Conservation (phyloP, 1,284 basidiomycete species). For the Ceratobasidium sp. region DNA sequence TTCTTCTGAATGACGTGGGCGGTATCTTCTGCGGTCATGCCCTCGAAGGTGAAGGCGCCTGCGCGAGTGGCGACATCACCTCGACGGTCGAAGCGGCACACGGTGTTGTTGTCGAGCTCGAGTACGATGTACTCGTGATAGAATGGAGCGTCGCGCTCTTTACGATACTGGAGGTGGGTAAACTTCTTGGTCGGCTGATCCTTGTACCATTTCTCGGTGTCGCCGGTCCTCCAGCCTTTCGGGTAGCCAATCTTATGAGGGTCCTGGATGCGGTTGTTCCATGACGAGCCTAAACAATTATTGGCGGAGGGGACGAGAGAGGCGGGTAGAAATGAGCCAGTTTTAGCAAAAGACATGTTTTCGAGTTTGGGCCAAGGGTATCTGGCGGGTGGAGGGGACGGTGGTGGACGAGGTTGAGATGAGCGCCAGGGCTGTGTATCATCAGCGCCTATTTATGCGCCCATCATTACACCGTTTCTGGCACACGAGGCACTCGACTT, state of each 20-base stretch:
- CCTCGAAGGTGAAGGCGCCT: constrained; percentile 10
- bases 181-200: constrained; percentile 25
- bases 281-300: constrained; percentile 2
- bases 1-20: constrained; percentile 33
- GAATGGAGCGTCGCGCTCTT: constrained; percentile 32
- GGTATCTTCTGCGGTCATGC: constrained; percentile 33
- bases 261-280: constrained; percentile 3
- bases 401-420: not conserved
- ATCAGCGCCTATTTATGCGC: not conserved
- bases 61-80: constrained; percentile 18
- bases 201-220: constrained; percentile 37
- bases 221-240: constrained; percentile 24
- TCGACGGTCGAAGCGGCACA: constrained; percentile 42
- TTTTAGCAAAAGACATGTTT: constrained; percentile 20
- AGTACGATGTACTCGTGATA: constrained; percentile 32
- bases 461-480: not conserved
- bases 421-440: constrained; percentile 18
- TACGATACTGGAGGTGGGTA: constrained; percentile 35
- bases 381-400: not conserved
- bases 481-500: not conserved
- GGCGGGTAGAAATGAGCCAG: not conserved
- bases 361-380: not conserved
- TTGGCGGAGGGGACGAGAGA: not conserved
- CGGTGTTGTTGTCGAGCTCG: constrained; percentile 22
- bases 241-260: constrained; percentile 39